Evolutionary conservation across 352 stramenopile species (phyloP), one percentile per base, ranked within the genome.

Genomic region (Hyaloperonospora arabidopsidis): DNA sequence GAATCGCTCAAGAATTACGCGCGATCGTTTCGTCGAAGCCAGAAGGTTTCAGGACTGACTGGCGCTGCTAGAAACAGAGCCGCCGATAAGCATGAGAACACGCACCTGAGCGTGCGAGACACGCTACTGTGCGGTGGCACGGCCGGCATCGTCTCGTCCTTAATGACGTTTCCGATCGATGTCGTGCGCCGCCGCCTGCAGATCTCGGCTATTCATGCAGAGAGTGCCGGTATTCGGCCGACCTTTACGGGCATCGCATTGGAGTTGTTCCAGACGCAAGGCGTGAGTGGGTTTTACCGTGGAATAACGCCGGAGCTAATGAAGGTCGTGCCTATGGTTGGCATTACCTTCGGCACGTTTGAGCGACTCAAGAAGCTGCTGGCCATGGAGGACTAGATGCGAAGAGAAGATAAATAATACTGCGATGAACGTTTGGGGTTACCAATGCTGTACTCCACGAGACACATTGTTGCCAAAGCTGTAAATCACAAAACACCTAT

Each of bases 241-340:
- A 90, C 81, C 28, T 76, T 80, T 11, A 57, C 65, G 17, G 84
- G 87, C 54, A 92, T 94, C 59, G 78, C 82, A 23, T 64, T 62
- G 17, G 81, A 91, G 35, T 64, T 94, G 21, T 86, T 75, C 40
- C 54, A 55, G 7, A 79, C 84, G 25, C 79, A 94, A 54, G 85
- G 85, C 35, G 39, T 89, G 40, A 67, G 69, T 36, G 86, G 86
- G 51, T 92, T 96, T 52, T 96, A 95, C 60, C 79, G 86, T 17
- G 86, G 86, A 13, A 63, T 98, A 54, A 91, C 86, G 28, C 92
- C 93, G 6, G 95, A 98, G 71, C 70, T 98, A 50, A 84, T 98
- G 75, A 98, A 98, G 64, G 95, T 98, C 17, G 85, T 97, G 50
- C 95, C 95, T 5, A 98, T 98, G 91, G 95, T 98, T 35, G 89